Base-by-base conservation (phyloP, 2,329 filamentous ascomycete species). In the Colletotrichum cordylinicola region DNA sequence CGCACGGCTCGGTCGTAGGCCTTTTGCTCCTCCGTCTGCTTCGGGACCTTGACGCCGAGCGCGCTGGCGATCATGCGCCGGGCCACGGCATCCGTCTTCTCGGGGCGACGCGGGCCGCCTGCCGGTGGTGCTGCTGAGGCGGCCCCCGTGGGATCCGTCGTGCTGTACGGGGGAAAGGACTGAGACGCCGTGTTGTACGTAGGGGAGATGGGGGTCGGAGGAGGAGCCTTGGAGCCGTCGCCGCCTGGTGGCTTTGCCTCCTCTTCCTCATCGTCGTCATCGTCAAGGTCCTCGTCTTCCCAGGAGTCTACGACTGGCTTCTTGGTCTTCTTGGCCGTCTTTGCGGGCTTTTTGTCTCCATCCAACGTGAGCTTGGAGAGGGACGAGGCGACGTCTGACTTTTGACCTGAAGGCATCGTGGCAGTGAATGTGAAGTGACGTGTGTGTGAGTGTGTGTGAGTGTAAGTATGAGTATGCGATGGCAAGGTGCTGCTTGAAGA, bases 71-170 rank as follows among this genome's bases (percentile, higher is more conserved):
- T 98, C 91, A 99, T 90, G 75, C 97, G 90, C 77, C 94, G 91
- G 7, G 97, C 97, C 52, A 98, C 95, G 1, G 96, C 95, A 77
- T 98, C 98, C 77, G 96, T 98, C 88, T 98, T 99, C 85, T 98
- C 96, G 0, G 96, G 96, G 52, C 94, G 87, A 72, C 80, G 80
- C 18, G 79, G 58, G 43, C 62, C 12, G 78, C 37, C 7, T 52
- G 80, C 78, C 16, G 80, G 81, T 35, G 80, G 64, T 64, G n/a
- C 72, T 52, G 27, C 21, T 31, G n/a, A 61, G 65, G n/a, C 55
- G 58, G 18, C 39, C 52, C 18, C 39, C 52, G 68, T 31, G 67
- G 76, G 79, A n/a, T 70, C 78, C 72, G 77, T 69, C 62, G 79
- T 75, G 3, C 58, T 65, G 62, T 79, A 67, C 79, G 80, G 76